Conservation (phyloP, 2,329 filamentous ascomycete genomes). For the Calcarisporium arbuscula region DNA sequence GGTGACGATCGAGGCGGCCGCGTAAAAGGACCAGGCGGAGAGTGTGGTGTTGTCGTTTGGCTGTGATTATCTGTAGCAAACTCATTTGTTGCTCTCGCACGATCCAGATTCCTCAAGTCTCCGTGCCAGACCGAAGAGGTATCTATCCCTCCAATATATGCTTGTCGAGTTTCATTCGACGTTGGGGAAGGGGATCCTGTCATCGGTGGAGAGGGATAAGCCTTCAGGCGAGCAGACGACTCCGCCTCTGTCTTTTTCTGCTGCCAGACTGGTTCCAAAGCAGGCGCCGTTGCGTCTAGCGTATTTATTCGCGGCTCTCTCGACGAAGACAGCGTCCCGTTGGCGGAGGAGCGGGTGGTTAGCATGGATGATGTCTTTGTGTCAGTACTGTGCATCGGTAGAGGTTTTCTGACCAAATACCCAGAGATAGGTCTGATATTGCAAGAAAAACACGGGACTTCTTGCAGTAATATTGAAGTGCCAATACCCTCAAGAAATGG, state of each 20-base stretch:
- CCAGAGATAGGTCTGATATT: no score
- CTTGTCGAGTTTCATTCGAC: conserved; percentile 52
- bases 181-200: conserved; percentile 60
- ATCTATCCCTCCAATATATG: no score
- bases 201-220: conserved; percentile 69
- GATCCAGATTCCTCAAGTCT: no score
- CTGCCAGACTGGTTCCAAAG: conserved; percentile 38
- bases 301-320: conserved; percentile 55
- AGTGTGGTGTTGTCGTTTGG: no score
- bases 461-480: no score
- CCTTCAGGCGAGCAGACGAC: conserved; percentile 50
- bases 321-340: conserved; percentile 36
- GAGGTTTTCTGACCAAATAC: neutral
- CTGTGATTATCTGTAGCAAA: no score
- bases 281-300: conserved; percentile 48
- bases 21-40: no score
- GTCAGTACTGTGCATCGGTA: conserved; percentile 35
- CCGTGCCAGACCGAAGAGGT: no score
- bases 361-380: conserved; percentile 44
- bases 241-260: conserved; percentile 44
- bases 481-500: no score
- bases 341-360: conserved; percentile 38
- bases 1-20: no score
- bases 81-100: no score
- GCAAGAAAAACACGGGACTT: no score